A percentile compares a stretch with the other conserved stretches of the same genome.
These are phyloP conservation scores for Solanum chilense DNA, from an alignment of 257 asterid species.

Conservation along the genomic window DNA sequence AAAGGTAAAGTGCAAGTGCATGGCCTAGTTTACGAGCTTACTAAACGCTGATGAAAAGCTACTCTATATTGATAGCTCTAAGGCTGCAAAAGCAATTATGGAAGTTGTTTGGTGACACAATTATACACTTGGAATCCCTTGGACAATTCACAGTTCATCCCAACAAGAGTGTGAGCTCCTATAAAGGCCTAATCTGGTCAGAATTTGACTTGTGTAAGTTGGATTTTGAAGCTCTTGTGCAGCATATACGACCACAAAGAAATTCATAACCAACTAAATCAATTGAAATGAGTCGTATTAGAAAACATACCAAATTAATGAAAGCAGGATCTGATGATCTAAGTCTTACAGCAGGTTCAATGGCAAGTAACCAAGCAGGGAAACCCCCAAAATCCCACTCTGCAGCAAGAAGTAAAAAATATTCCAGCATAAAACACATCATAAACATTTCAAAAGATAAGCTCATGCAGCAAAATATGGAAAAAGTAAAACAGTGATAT, in stretches of 20 bases:
- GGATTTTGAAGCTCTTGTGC: not conserved
- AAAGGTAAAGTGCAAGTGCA: not conserved
- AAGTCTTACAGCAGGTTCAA: slow-evolving; percentile 65
- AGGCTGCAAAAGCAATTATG: not conserved
- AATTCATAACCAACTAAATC: not conserved
- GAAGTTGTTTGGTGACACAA: not conserved
- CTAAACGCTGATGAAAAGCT: not conserved
- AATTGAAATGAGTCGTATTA: not conserved
- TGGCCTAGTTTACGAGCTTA: not conserved
- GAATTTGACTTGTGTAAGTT: not conserved
- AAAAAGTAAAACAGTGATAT: not conserved
- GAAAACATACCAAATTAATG: slow-evolving; percentile 49
- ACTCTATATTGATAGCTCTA: not conserved
- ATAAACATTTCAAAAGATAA: not conserved
- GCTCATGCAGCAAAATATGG: not conserved
- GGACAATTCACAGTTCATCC: not conserved
- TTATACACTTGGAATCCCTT: not conserved
- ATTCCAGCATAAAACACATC: not conserved
- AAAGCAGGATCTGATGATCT: slow-evolving; percentile 87
- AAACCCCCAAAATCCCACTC: slow-evolving; percentile 99
- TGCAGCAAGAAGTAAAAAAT: slow-evolving; percentile 21
- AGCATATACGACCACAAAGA: not conserved
- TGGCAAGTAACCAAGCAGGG: slow-evolving; percentile 89
- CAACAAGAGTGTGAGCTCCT: not conserved
- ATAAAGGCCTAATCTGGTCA: not conserved